A percentile compares a stretch with the other conserved stretches of the same genome.
Evolutionary conservation across 106 monocot species (phyloP).

Genomic region (Xerophyta viscosa): DNA sequence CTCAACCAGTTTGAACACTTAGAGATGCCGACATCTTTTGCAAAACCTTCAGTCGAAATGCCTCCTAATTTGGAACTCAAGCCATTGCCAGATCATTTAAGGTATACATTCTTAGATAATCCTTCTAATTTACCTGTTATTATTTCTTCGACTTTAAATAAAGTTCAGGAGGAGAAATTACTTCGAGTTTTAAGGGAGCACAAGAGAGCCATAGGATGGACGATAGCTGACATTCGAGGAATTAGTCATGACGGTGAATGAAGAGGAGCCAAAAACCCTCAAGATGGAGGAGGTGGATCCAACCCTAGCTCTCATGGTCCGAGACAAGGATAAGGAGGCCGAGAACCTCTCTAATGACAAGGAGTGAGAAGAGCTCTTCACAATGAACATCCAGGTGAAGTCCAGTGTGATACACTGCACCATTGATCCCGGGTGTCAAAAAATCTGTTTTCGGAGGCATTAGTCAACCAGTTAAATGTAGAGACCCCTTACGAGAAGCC

Average conservation of each 20-base stretch:
- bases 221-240: background rate
- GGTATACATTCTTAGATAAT: background rate
- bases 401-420: too few relatives aligned
- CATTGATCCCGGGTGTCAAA: too few relatives aligned
- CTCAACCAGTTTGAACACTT: background rate
- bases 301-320: too few relatives aligned
- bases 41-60: background rate
- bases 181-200: background rate
- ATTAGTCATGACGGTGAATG: conserved; percentile 1
- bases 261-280: background rate
- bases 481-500: background rate
- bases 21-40: background rate
- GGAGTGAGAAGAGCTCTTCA: too few relatives aligned
- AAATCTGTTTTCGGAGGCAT: too few relatives aligned
- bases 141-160: background rate
- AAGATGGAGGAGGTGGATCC: background rate
- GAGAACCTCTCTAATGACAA: too few relatives aligned
- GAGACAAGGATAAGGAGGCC: too few relatives aligned
- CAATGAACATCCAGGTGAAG: too few relatives aligned
- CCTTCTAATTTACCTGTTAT: background rate
- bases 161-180: background rate
- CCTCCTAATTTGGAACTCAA: background rate
- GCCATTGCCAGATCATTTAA: background rate
- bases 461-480: too few relatives aligned
- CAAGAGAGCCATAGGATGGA: background rate